Percentiles rank a stretch among this genome's conserved stretches.
phyloP scores from a whole-genome alignment of 352 stramenopile species.

The Nothophytophthora sp. region DNA sequence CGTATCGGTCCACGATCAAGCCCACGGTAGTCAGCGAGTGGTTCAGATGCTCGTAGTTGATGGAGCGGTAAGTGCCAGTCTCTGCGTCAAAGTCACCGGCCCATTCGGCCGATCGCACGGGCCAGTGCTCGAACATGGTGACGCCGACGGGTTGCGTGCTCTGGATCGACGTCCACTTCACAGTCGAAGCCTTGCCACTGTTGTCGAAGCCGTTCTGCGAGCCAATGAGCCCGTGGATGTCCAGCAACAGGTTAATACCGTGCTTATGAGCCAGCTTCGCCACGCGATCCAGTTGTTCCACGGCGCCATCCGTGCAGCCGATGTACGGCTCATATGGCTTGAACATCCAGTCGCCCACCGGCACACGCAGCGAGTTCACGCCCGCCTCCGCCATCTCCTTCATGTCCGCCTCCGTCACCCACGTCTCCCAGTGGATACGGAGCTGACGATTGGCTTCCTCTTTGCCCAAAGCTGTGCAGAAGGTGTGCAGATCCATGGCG shows the following conservation, averaged over 20 bases:
- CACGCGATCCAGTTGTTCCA: slow-evolving; percentile 91
- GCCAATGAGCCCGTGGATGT: slow-evolving; percentile 92
- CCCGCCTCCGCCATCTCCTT: slow-evolving; percentile 74
- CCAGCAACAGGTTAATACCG: slow-evolving; percentile 89
- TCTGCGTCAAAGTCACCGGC: slow-evolving; percentile 88
- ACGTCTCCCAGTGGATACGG: slow-evolving; percentile 92
- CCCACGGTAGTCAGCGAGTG: slow-evolving; percentile 90
- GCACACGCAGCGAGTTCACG: slow-evolving; percentile 87
- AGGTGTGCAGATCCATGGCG: slow-evolving; percentile 93
- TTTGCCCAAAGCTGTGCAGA: slow-evolving; percentile 83
- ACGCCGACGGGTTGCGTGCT: slow-evolving; percentile 76
- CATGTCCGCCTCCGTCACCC: slow-evolving; percentile 94
- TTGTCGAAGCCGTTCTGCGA: slow-evolving; percentile 98
- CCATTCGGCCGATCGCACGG: slow-evolving; percentile 89
- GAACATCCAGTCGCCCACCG: slow-evolving; percentile 96
- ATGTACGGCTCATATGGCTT: slow-evolving; percentile 93
- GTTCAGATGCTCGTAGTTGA: slow-evolving; percentile 93
- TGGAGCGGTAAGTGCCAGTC: slow-evolving; percentile 86
- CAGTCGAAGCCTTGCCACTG: slow-evolving; percentile 81
- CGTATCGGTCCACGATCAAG: slow-evolving; percentile 88
- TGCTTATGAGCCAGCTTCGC: slow-evolving; percentile 87
- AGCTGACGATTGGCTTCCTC: slow-evolving; percentile 95
- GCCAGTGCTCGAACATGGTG: slow-evolving; percentile 93
- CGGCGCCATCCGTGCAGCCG: slow-evolving; percentile 91
- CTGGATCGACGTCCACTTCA: slow-evolving; percentile 89